A percentile compares a stretch with the other conserved stretches of the same genome.
Conservation (phyloP, 75 land plant species). For the Pinus tabuliformis region DNA sequence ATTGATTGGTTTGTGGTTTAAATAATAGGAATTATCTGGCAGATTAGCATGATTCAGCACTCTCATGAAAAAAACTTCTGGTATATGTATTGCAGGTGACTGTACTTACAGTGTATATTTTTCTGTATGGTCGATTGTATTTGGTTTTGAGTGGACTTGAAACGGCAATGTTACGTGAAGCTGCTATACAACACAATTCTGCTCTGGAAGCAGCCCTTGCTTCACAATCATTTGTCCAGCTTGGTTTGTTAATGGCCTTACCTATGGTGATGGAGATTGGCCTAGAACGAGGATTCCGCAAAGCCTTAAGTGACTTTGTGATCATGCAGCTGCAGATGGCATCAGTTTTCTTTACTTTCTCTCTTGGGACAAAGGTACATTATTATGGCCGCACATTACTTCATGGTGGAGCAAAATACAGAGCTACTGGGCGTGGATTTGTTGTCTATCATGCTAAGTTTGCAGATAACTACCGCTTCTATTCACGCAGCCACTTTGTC, state of each 20-base stretch:
- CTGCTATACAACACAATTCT: slow-evolving; percentile 45
- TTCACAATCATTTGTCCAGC: slow-evolving; percentile 90
- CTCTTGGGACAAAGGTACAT: slow-evolving; percentile 95
- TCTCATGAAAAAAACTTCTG: not conserved
- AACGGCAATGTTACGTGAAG: slow-evolving; percentile 43
- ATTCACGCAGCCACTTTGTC: slow-evolving; percentile 95
- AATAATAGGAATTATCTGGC: too few species aligned
- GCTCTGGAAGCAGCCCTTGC: slow-evolving; percentile 88
- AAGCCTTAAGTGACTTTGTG: slow-evolving; percentile 83
- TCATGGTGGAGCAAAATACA: slow-evolving; percentile 95
- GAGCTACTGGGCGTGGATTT: slow-evolving; percentile 96
- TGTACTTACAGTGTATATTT: slow-evolving; percentile 81
- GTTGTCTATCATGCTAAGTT: slow-evolving; percentile 92
- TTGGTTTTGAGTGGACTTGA: slow-evolving; percentile 93
- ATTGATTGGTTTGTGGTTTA: too few species aligned
- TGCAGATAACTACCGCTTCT: slow-evolving; percentile 92
- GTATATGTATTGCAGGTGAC: slow-evolving; percentile 59
- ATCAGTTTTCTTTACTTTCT: slow-evolving; percentile 95
- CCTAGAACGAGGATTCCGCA: slow-evolving; percentile 88
- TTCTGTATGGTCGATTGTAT: slow-evolving; percentile 89
- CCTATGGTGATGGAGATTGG: slow-evolving; percentile 99
- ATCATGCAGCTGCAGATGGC: slow-evolving; percentile 97
- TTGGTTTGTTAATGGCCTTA: slow-evolving; percentile 82
- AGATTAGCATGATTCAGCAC: too few species aligned
- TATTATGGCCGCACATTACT: slow-evolving; percentile 92